Percentiles rank a stretch among this genome's conserved stretches.
Conservation (phyloP, 495 filamentous ascomycete species). For the Chaetomium fimeti region DNA sequence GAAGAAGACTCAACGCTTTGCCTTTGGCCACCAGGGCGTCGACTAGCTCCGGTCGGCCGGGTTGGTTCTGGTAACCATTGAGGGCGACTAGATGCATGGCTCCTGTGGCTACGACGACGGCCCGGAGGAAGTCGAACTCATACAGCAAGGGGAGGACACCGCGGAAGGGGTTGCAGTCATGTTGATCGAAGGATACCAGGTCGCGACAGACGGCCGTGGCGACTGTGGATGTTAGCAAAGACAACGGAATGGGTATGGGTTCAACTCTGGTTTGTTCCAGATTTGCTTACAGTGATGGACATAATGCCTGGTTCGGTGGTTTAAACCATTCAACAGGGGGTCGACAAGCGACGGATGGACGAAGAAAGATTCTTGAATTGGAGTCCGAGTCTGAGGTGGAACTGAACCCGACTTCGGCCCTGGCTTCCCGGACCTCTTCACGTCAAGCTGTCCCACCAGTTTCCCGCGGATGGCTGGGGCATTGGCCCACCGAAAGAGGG, state of each 20-base stretch:
- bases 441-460: conserved; percentile 32
- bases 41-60: conserved; percentile 33
- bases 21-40: conserved; percentile 54
- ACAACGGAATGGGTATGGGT: too few species aligned
- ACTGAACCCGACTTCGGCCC: neutral
- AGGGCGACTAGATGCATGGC: conserved; percentile 54
- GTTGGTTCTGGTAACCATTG: conserved; percentile 28
- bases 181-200: conserved; percentile 52
- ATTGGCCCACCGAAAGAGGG: conserved; percentile 43
- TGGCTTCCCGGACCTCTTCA: neutral
- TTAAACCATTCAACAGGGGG: conserved; percentile 39
- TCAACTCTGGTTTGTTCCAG: too few species aligned
- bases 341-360: conserved; percentile 34
- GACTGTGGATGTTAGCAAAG: conserved; percentile 39
- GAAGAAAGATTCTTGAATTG: neutral
- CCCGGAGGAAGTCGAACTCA: conserved; percentile 46
- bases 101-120: conserved; percentile 54
- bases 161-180: conserved; percentile 51
- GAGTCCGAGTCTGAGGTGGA: neutral
- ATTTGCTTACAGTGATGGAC: conserved; percentile 49
- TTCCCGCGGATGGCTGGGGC: conserved; percentile 44
- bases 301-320: conserved; percentile 44
- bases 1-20: conserved; percentile 48
- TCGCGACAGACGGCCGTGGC: conserved; percentile 52
- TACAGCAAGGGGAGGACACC: conserved; percentile 48